These are phyloP conservation scores for Ensete glaucum DNA, from an alignment of 176 grass and related monocot genomes.

Conservation along the genomic window DNA sequence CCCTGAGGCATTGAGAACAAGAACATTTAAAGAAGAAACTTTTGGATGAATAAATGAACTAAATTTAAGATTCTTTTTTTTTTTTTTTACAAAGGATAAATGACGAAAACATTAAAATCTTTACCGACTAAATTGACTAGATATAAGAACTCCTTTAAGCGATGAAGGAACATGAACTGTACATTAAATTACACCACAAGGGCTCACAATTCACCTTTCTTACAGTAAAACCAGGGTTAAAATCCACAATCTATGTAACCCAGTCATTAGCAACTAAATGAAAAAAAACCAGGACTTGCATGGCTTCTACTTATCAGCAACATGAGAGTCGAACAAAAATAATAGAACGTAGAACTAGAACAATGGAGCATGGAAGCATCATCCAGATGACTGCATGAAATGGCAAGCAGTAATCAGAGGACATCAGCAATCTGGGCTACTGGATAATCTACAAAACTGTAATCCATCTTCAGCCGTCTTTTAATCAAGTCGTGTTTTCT, in stretches of 20 bases:
- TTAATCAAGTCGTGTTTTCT: no score
- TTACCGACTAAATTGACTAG: no score
- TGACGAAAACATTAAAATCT: no score
- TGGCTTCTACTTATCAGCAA: not conserved
- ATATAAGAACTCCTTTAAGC: no score
- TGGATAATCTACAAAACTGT: not conserved
- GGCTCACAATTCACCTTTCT: not conserved
- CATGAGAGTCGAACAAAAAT: not conserved
- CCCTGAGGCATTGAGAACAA: no score
- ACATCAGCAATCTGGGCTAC: not conserved
- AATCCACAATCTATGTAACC: not conserved
- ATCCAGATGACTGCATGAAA: not conserved
- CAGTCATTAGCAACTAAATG: not conserved
- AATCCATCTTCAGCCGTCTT: not conserved
- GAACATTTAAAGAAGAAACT: no score
- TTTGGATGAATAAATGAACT: no score
- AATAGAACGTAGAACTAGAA: not conserved
- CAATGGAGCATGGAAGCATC: not conserved
- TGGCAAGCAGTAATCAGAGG: not conserved
- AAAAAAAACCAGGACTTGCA: not conserved
- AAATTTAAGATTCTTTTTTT: no score
- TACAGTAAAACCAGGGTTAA: conserved; percentile 1
- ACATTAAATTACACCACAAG: not conserved
- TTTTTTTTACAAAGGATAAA: no score
- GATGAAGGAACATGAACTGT: not conserved